Base-by-base conservation (phyloP, 139 green algal species). In the Chlamydomonas asymmetrica region DNA sequence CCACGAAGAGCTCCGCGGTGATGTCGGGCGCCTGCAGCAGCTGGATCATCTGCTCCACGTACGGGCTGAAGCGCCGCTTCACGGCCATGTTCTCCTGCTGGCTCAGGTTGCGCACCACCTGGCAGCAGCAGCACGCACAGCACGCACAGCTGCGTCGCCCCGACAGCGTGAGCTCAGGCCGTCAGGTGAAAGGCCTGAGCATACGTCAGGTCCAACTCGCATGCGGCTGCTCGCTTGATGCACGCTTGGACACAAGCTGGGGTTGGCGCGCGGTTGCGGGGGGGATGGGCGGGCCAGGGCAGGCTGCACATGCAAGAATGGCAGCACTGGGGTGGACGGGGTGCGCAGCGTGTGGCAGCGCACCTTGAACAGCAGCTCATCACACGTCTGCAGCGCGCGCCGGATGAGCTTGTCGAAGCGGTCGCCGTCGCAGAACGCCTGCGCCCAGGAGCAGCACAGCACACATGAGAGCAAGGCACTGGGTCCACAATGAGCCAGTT, bases 311-410 rank as follows among this genome's bases (percentile, higher is more conserved):
- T 22, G 25, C 60, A 37, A 39, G n/a, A 66, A 39, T 18, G 25
- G 60, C 22, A 66, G 18, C 18, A 22, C 20, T 35, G 31, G 31
- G n/a, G 31, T 41, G 22, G 22, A 41, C n/a, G 60, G 18, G 60
- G 60, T 66, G 60, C 27, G 31, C 16, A 23, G 13, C 60, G 92
- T 62, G 75, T 91, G 88, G 40, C 87, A 81, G 63, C 93, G 50
- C 83, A 97, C 86, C 84, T 95, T 95, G 80, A 93, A 96, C 34
- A 91, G 79, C 67, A 96, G 83, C 75, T 94, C 84, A 69, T 97
- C 92, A 9, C 69, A 82, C 31, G 64, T 86, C 52, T 86, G 78
- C 60, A 92, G 85, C 13, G 78, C 84, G 5, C 82, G 73, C 31
- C 77, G 59, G 27, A 94, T 80, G 50, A 97, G 79, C 43, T 75